These are phyloP conservation scores for Epicoccum sorghinum DNA, from an alignment of 2,329 filamentous ascomycete species.

Conservation along the genomic window DNA sequence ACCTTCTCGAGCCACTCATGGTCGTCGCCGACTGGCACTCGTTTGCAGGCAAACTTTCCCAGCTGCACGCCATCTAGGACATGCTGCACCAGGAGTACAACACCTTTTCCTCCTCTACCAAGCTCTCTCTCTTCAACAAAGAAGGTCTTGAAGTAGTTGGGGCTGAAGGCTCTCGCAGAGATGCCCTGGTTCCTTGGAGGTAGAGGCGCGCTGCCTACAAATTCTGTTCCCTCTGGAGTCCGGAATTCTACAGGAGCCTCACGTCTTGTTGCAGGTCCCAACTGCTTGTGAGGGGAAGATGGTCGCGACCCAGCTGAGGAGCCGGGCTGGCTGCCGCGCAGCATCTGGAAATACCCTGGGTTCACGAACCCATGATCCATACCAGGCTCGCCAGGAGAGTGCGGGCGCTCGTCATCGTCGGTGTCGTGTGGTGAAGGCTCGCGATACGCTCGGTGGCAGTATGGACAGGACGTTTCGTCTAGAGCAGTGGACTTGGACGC, in stretches of 20 bases:
- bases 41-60: slow-evolving; percentile 94
- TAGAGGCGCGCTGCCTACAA: slow-evolving; percentile 53
- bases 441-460: slow-evolving; percentile 77
- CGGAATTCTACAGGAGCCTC: slow-evolving; percentile 32
- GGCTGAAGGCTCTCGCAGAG: slow-evolving; percentile 84
- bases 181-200: slow-evolving; percentile 67
- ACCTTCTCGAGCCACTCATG: slow-evolving; percentile 96
- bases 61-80: slow-evolving; percentile 86
- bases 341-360: slow-evolving; percentile 94
- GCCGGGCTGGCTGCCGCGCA: slow-evolving; percentile 65
- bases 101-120: slow-evolving; percentile 89
- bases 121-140: slow-evolving; percentile 89
- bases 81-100: slow-evolving; percentile 92
- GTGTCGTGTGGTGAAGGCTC: slow-evolving; percentile 49
- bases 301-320: slow-evolving; percentile 57
- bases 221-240: slow-evolving; percentile 58
- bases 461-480: slow-evolving; percentile 77
- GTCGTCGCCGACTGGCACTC: slow-evolving; percentile 91
- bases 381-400: slow-evolving; percentile 39
- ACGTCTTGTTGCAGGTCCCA: slow-evolving; percentile 39
- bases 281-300: slow-evolving; percentile 57
- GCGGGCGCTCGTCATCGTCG: slow-evolving; percentile 41
- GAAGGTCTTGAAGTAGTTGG: slow-evolving; percentile 89
- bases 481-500: slow-evolving; percentile 59
- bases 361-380: slow-evolving; percentile 75